Evolutionary conservation across 768 basidiomycete species (phyloP), one percentile per base, ranked within the genome.

Genomic region (Macrolepiota dolichaula): DNA sequence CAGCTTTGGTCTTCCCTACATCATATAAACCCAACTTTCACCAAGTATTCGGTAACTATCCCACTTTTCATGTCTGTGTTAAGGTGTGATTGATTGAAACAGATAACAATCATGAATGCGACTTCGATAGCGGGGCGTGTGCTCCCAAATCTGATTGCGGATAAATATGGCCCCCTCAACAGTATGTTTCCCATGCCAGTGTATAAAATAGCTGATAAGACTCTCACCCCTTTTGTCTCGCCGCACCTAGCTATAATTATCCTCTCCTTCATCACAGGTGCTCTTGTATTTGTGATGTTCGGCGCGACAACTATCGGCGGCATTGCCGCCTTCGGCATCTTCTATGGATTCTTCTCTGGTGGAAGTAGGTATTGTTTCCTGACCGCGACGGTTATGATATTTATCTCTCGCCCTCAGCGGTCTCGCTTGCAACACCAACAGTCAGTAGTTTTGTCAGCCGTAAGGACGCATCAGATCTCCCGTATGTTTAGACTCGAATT

Each of bases 51-150:
- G 17, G 82, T 82, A 69, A 65, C 61, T 4, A 22, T 25, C 11
- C 49, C 38, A 7, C 25, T 27, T 2, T 13, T 52, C 2, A 17
- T 36, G 19, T 24, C 29, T 19, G 9, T 32, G 29, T 32, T 32
- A 32, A n/a, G n/a, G 7, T 5, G 29, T 27, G 19, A 47, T 57
- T 59, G 37, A 64, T 47, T 11, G 52, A 35, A 44, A n/a, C 59
- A 82, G 81, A 75, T 84, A 36, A 76, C 82, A 0, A 73, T 84
- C 19, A 77, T 84, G 74, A 84, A 85, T 61, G 81, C 72, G 2
- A 76, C 80, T 1, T 82, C 81, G 25, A 69, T 85, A n/a, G 73
- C 85, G 62, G 86, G 86, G n/a, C 78, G 86, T 44, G 80, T 79
- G 6, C 62, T 87, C 2, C 85, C 86, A 0, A 84, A 84, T 68